phyloP scores from a whole-genome alignment of 768 basidiomycete species.

The Pleurotus platypus region DNA sequence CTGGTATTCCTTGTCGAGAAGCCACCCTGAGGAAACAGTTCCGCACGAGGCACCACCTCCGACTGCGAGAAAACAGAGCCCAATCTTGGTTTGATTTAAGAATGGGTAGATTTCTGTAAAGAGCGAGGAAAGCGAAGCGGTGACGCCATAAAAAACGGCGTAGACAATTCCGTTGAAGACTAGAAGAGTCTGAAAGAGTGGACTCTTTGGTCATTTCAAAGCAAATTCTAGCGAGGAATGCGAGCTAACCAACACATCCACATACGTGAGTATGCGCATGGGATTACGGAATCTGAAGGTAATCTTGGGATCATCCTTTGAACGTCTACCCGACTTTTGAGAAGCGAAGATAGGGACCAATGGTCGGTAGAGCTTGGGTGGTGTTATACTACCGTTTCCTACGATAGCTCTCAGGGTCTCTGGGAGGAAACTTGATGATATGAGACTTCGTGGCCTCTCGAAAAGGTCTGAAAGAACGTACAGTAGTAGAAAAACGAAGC shows the following conservation, averaged over 20 bases:
- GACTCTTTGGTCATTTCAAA: neutral
- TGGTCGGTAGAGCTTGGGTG: slow-evolving; percentile 44
- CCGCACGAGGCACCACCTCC: slow-evolving; percentile 76
- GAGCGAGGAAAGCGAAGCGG: slow-evolving; percentile 56
- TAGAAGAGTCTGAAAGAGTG: neutral
- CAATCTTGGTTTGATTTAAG: slow-evolving; percentile 62
- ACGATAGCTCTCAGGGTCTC: slow-evolving; percentile 54
- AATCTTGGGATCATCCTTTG: slow-evolving; percentile 21
- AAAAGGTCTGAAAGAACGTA: slow-evolving; percentile 21
- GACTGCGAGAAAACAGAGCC: slow-evolving; percentile 74
- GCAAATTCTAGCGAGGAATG: no score
- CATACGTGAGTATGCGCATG: slow-evolving; percentile 47
- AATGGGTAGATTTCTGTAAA: slow-evolving; percentile 55
- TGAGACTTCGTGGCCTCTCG: slow-evolving; percentile 11
- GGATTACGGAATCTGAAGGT: slow-evolving; percentile 50
- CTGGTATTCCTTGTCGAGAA: slow-evolving; percentile 65
- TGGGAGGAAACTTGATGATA: slow-evolving; percentile 39
- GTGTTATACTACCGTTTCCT: slow-evolving; percentile 47
- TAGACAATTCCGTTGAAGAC: slow-evolving; percentile 46
- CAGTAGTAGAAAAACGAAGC: slow-evolving; percentile 46
- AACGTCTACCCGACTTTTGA: slow-evolving; percentile 15
- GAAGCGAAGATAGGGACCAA: slow-evolving; percentile 45
- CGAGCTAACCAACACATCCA: slow-evolving; percentile 49
- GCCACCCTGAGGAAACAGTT: slow-evolving; percentile 50
- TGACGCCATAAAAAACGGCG: slow-evolving; percentile 57